Conservation (phyloP, 306 rosid genomes). For the Cucumis cinereus region DNA sequence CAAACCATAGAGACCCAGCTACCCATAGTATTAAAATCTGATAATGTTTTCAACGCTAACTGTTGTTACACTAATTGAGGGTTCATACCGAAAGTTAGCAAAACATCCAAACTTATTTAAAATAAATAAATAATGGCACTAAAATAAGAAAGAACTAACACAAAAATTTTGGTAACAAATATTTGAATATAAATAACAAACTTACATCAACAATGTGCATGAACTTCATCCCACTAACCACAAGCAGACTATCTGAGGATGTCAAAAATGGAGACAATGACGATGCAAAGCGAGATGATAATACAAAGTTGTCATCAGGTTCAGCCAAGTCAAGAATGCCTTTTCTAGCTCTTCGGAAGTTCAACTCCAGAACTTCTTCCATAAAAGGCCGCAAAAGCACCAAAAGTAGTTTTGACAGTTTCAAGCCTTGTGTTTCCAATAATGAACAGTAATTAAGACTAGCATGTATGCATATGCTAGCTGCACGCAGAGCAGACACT, state of each 20-base stretch:
- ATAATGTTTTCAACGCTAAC: neutral
- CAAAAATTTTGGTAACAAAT: neutral
- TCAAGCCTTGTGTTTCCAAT: slow-evolving; percentile 76
- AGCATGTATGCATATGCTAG: slow-evolving; percentile 68
- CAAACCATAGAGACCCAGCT: neutral
- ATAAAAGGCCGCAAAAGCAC: slow-evolving; percentile 76
- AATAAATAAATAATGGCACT: neutral
- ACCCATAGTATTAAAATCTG: neutral
- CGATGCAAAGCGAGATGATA: slow-evolving; percentile 55
- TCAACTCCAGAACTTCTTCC: slow-evolving; percentile 88
- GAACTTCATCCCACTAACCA: slow-evolving; percentile 73
- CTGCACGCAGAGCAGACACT: slow-evolving; percentile 68
- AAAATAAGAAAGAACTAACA: neutral
- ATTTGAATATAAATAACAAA: slow-evolving; percentile 8
- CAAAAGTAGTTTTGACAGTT: slow-evolving; percentile 70
- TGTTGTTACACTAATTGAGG: neutral
- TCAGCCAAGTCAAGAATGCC: slow-evolving; percentile 64
- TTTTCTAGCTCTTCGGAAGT: slow-evolving; percentile 81
- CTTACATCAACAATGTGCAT: slow-evolving; percentile 75
- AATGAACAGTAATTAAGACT: slow-evolving; percentile 71
- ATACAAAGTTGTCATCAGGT: slow-evolving; percentile 39
- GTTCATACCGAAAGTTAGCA: neutral
- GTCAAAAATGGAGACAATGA: slow-evolving; percentile 56
- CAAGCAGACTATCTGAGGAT: slow-evolving; percentile 48
- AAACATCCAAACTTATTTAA: neutral